Evolutionary conservation across 1,284 basidiomycete genomes (phyloP).

Genomic region (Boletus semigastroideus): DNA sequence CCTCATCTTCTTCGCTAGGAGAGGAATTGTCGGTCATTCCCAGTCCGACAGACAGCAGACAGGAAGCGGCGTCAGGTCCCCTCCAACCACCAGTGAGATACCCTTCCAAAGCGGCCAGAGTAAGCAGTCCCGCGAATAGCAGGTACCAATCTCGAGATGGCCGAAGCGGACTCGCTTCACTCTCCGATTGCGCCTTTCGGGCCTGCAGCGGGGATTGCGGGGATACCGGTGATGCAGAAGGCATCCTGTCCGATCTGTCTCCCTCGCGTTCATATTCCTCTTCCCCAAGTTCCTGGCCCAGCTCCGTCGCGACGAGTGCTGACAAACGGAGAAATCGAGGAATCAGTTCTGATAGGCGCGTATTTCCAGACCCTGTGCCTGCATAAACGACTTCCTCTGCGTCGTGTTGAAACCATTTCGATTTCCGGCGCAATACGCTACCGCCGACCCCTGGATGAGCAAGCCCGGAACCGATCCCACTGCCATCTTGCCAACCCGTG

Average conservation of each 20-base stretch:
- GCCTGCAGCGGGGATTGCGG: conserved; percentile 10
- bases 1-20: conserved; percentile 28
- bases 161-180: conserved; percentile 50
- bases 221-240: conserved; percentile 10
- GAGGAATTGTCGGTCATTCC: conserved; percentile 39
- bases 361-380: conserved; percentile 51
- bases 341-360: conserved; percentile 66
- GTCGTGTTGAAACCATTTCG: conserved; percentile 30
- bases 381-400: conserved; percentile 24
- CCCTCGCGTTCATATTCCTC: conserved; percentile 38
- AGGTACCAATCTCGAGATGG: conserved; percentile 80
- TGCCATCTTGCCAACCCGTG: conserved; percentile 69
- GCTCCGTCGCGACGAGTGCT: conserved; percentile 70
- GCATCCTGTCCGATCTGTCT: conserved; percentile 13
- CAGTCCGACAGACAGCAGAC: conserved; percentile 70
- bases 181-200: conserved; percentile 33
- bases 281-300: conserved; percentile 59
- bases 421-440: conserved; percentile 54
- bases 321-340: conserved; percentile 72
- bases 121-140: conserved; percentile 70
- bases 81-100: conserved; percentile 79
- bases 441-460: conserved; percentile 52
- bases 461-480: conserved; percentile 67
- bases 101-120: conserved; percentile 77
- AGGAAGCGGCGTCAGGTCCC: conserved; percentile 66